phyloP scores from a whole-genome alignment of 148 eudicot genomes.

The Rhododendron williamsianum region DNA sequence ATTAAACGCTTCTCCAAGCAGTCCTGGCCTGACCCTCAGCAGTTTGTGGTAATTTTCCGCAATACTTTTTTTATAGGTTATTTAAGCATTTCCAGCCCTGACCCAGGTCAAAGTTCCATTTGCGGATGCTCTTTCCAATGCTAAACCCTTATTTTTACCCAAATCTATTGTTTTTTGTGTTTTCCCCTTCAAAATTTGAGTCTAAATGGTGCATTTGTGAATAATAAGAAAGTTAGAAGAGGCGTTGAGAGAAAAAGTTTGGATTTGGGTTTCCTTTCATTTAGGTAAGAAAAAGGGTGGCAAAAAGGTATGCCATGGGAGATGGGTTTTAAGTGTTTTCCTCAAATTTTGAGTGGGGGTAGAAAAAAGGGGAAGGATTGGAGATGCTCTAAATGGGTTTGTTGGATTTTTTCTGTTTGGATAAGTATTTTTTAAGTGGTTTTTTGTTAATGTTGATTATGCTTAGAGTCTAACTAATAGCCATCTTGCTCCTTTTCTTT shows the following conservation, averaged over 20 bases:
- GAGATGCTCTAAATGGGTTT: background rate
- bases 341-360: background rate
- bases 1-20: constrained; percentile 51
- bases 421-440: background rate
- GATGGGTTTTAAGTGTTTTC: background rate
- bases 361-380: background rate
- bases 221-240: background rate
- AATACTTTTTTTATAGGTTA: background rate
- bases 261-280: background rate
- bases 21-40: constrained; percentile 60
- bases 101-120: too few relatives aligned
- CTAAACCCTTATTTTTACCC: background rate
- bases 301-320: background rate
- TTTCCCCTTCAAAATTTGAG: background rate
- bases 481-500: background rate
- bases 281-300: background rate
- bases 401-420: background rate
- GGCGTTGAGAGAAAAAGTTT: background rate
- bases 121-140: background rate
- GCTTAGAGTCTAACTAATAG: background rate
- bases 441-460: background rate
- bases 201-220: background rate
- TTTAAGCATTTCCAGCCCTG: background rate
- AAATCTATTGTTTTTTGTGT: background rate
- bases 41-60: constrained; percentile 35